phyloP scores from a whole-genome alignment of 108 stramenopile genomes.

The Nitzschia sp. region DNA sequence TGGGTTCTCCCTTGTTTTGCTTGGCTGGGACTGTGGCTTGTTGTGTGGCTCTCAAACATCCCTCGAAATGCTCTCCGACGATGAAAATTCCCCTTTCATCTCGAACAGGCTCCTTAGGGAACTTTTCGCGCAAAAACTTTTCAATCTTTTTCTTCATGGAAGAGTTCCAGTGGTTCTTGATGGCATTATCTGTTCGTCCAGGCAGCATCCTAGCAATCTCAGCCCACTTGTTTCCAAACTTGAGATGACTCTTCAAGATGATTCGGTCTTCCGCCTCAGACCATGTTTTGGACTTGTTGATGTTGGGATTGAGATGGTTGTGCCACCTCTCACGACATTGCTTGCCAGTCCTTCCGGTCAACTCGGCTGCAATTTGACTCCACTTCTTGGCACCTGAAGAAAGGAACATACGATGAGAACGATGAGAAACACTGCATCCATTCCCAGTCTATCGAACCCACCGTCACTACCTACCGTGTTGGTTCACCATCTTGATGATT shows the following conservation, averaged over 20 bases:
- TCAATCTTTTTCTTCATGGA: conserved; percentile 89
- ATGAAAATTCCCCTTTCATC: conserved; percentile 55
- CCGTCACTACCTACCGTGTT: conserved; percentile 36
- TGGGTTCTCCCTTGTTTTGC: not conserved
- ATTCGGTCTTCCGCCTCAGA: conserved; percentile 83
- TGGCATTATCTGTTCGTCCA: conserved; percentile 96
- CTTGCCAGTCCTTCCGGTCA: conserved; percentile 92
- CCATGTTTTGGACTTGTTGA: conserved; percentile 85
- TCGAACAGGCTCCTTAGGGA: conserved; percentile 36
- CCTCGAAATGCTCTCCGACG: conserved; percentile 74
- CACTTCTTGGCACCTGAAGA: conserved; percentile 67
- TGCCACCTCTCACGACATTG: conserved; percentile 98
- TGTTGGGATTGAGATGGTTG: conserved; percentile 95
- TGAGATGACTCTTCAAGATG: conserved; percentile 75
- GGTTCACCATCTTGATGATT: conserved; percentile 45
- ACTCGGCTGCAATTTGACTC: conserved; percentile 68
- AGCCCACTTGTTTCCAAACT: conserved; percentile 91
- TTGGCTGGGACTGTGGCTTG: conserved; percentile 7
- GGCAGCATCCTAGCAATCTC: conserved; percentile 86
- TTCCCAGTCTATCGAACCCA: not conserved
- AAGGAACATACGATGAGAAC: not conserved
- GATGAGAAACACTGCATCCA: not conserved
- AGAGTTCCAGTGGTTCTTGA: conserved; percentile 97
- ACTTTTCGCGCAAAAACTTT: conserved; percentile 66
- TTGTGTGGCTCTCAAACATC: conserved; percentile 62